Evolutionary conservation across 306 rosid species (phyloP), one percentile per base, ranked within the genome.

Genomic region (Albizia julibrissin): DNA sequence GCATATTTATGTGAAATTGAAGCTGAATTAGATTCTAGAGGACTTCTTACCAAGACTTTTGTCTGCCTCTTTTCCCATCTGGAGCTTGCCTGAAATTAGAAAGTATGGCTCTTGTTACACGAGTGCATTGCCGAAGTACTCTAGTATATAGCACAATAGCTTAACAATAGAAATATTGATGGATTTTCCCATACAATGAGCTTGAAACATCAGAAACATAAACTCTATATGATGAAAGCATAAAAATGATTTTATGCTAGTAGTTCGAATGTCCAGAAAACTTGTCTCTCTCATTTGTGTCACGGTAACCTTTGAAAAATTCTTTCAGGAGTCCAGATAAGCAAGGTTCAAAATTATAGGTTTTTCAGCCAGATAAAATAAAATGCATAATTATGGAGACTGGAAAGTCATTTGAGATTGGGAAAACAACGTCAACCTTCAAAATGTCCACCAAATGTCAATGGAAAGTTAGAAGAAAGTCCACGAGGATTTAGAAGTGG

Each of bases 61-160:
- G 94, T 91, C 84, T 95, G 99, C 90, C 98, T 89, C 92, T 93
- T 93, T 65, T 93, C 94, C 99, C 99, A 95, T 31, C 99, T 83
- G 37, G 92, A 64, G 88, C 89, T 92, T 69, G 99, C 99, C 99
- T 95, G 93, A 39, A 85, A 80, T 76, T 68, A 73, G 37, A 19
- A 50, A 27, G 52, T 8, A 75, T 73, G 37, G 33, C 77, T 81
- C 49, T 69, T 62, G 64, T 79, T 81, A 85, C 39, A 42, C 13
- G 29, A 64, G 47, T 42, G 66, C 59, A 75, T 14, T 59, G 77
- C 69, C 29, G 52, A 34, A 75, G n/a, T 52, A 79, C 66, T 62
- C 42, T 68, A 68, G 18, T 42, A 16, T 19, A 43, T 44, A 22
- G 11, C 46, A 27, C 18, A 66, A 61, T 27, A 81, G 66, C 70